Evolutionary conservation across 441 rosid species (phyloP).

Genomic region (Bruguiera hainesii): DNA sequence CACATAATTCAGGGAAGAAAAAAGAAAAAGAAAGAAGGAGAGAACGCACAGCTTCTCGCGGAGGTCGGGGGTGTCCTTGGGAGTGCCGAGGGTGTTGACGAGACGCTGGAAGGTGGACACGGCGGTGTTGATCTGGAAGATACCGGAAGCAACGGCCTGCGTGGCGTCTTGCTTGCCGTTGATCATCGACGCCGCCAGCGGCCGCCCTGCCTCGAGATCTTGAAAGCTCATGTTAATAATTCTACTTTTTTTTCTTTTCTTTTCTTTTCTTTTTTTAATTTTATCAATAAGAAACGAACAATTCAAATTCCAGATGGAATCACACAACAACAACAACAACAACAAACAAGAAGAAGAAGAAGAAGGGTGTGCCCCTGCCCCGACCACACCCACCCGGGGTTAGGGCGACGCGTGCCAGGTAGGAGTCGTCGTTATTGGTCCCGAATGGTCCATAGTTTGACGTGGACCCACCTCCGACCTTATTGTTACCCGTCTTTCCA

Average conservation of each 20-base stretch:
- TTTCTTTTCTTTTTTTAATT: neutral
- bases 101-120: constrained; percentile 85
- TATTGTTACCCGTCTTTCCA: no score
- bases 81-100: constrained; percentile 91
- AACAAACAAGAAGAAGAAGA: no score
- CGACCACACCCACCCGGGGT: no score
- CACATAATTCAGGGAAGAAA: no score
- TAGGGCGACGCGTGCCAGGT: no score
- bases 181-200: constrained; percentile 32
- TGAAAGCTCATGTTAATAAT: constrained; percentile 70
- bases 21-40: neutral
- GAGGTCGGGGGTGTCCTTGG: constrained; percentile 90
- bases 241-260: neutral
- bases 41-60: constrained; percentile 85
- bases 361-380: no score
- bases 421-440: no score
- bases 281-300: neutral
- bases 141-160: constrained; percentile 87
- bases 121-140: constrained; percentile 93
- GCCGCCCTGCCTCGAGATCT: constrained; percentile 75
- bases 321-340: no score
- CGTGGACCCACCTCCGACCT: no score
- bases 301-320: no score
- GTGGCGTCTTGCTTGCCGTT: constrained; percentile 71
- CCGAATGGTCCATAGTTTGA: no score